phyloP scores from a whole-genome alignment of 768 basidiomycete genomes.

The Leccinum longicurvipes region DNA sequence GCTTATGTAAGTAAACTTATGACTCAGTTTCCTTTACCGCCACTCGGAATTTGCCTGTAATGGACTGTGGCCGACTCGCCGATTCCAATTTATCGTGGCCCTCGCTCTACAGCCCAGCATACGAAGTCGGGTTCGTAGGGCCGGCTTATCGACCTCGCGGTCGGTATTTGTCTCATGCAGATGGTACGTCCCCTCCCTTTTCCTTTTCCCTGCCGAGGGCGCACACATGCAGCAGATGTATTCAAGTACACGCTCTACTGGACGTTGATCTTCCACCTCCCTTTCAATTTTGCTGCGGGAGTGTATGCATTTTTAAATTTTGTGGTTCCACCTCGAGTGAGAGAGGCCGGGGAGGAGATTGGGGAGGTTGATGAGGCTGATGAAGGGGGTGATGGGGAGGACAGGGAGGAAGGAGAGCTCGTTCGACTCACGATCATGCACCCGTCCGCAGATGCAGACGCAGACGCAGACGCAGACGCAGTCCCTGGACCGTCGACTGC shows the following conservation, averaged over 20 bases:
- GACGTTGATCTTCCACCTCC: slow-evolving; percentile 45
- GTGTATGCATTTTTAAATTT: background rate
- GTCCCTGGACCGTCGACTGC: background rate
- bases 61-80: background rate
- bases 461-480: background rate
- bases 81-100: background rate
- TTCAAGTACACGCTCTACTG: slow-evolving; percentile 48
- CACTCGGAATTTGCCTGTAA: too few species aligned
- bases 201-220: background rate
- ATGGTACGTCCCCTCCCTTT: background rate
- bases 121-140: background rate
- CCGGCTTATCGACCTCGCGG: background rate
- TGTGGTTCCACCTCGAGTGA: background rate
- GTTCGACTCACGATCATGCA: background rate
- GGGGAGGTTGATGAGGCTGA: background rate
- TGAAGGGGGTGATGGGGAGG: background rate
- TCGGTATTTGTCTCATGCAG: background rate
- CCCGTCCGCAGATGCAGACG: background rate
- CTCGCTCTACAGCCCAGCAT: background rate
- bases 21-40: too few species aligned
- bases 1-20: too few species aligned
- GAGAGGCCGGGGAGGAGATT: background rate
- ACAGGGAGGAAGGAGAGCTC: background rate
- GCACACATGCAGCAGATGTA: slow-evolving; percentile 29
- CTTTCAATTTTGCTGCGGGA: slow-evolving; percentile 24